phyloP scores from a whole-genome alignment of 768 basidiomycete species.

The Suillus subluteus region DNA sequence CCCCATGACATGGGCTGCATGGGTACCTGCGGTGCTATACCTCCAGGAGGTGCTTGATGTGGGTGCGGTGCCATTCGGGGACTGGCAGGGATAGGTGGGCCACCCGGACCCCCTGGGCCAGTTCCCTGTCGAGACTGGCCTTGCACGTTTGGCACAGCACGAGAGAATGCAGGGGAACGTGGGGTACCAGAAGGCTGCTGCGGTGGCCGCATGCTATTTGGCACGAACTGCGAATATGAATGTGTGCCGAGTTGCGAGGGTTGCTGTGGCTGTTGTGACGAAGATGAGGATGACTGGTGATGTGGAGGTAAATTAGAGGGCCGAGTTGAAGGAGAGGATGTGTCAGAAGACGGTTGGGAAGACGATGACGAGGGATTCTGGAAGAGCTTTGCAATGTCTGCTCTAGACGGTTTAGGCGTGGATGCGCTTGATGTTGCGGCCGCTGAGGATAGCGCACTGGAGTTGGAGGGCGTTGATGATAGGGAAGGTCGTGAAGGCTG shows the following conservation, averaged over 20 bases:
- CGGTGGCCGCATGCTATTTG: constrained; percentile 44
- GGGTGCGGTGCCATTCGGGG: constrained; percentile 68
- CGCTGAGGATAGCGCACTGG: constrained; percentile 38
- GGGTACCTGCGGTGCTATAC: constrained; percentile 50
- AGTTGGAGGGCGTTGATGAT: constrained; percentile 26
- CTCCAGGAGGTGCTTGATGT: constrained; percentile 53
- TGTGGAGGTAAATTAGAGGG: constrained; percentile 56
- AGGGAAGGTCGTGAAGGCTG: constrained; percentile 31
- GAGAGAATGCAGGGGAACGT: constrained; percentile 68
- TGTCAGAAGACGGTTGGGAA: constrained; percentile 54
- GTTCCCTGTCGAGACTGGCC: constrained; percentile 49
- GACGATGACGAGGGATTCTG: constrained; percentile 40
- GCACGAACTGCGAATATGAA: constrained; percentile 52
- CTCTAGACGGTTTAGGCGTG: constrained; percentile 34
- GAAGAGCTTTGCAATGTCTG: constrained; percentile 48
- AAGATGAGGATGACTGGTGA: constrained; percentile 42
- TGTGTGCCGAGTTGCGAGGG: constrained; percentile 48
- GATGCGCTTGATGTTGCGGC: constrained; percentile 34
- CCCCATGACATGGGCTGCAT: constrained; percentile 46
- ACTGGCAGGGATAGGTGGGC: constrained; percentile 58
- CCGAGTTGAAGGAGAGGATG: constrained; percentile 61
- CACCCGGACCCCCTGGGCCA: constrained; percentile 54
- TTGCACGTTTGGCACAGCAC: constrained; percentile 60
- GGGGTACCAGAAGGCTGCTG: constrained; percentile 55
- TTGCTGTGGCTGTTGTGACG: constrained; percentile 28